phyloP scores from a whole-genome alignment of 2,329 filamentous ascomycete genomes.

The Xylaria sp. region DNA sequence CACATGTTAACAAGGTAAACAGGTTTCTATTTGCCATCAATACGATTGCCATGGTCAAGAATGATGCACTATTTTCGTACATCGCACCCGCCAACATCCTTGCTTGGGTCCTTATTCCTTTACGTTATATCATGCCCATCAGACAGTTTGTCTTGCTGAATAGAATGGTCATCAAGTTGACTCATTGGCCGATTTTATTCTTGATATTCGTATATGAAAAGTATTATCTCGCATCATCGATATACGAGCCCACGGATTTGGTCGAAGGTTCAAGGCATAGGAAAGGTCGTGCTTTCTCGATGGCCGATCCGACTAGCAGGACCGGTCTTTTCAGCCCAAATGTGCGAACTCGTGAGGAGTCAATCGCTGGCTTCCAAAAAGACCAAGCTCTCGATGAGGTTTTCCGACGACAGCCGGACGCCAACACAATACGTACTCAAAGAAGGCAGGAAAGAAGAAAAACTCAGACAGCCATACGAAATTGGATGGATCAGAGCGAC shows the following conservation, averaged over 20 bases:
- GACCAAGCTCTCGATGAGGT: constrained; percentile 92
- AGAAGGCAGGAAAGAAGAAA: constrained; percentile 73
- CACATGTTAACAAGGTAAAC: constrained; percentile 22
- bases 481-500: constrained; percentile 85
- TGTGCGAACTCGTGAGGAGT: constrained; percentile 81
- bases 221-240: constrained; percentile 75
- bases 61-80: constrained; percentile 95
- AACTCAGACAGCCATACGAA: constrained; percentile 82
- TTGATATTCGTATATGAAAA: constrained; percentile 89
- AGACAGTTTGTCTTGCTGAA: constrained; percentile 86
- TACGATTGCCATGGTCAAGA: constrained; percentile 97
- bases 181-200: constrained; percentile 88
- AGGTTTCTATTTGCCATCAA: constrained; percentile 94
- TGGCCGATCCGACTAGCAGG: constrained; percentile 64
- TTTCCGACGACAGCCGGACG: constrained; percentile 78
- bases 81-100: constrained; percentile 91
- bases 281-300: constrained; percentile 62
- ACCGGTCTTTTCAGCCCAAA: constrained; percentile 78
- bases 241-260: constrained; percentile 86
- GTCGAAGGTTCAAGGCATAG: constrained; percentile 74
- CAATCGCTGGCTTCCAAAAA: constrained; percentile 87
- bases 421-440: constrained; percentile 67
- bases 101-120: constrained; percentile 86
- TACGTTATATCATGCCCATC: constrained; percentile 83
- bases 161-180: constrained; percentile 88